Base-by-base conservation (phyloP, 2,329 filamentous ascomycete genomes). In the Neocucurbitaria cava region DNA sequence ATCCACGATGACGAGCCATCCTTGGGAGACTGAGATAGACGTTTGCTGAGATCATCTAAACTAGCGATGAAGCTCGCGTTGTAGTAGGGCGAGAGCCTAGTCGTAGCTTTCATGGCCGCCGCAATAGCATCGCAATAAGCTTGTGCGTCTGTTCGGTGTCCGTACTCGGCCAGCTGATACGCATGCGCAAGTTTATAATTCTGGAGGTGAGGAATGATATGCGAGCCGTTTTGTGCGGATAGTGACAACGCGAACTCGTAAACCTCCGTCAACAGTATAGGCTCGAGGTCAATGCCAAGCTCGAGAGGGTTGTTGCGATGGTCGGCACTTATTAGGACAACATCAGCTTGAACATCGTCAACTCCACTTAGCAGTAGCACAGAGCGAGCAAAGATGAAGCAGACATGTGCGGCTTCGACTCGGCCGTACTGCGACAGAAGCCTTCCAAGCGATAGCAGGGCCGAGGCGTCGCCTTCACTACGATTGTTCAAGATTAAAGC, bases 101-200 rank as follows among this genome's bases (percentile, higher is more conserved):
- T 96, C 63, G 91, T 92, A 4, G 90, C 85, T 45, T 88, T 90
- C 58, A 96, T 89, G 0, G 90, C 86, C 11, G 84, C 78, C 31
- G 85, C 83, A 64, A 99, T 93, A 6, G 88, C 84, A 65, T 98
- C 94, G 73, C 93, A 97, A 70, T 99, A 99, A 54, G 91, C 87
- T 66, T 96, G 84, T 1, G 96, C 93, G 75, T 96, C 93, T 43
- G 88, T 85, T 55, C 88, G 87, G 64, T 89, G 85, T 0, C 96
- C 96, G 66, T 90, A 86, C 63, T 97, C 94, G 15, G 94, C 91
- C 43, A 99, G 82, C 11, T 87, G 84, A 68, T 89, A 86, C 7
- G 95, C 95, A 75, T 97, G 90, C 51, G 95, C 88, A 38, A 98
- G 82, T 76, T 98, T 99, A 82, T 96, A 98, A 1, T 89, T 87